phyloP scores from a whole-genome alignment of 2,329 filamentous ascomycete species.

The Ilyonectria sp. region DNA sequence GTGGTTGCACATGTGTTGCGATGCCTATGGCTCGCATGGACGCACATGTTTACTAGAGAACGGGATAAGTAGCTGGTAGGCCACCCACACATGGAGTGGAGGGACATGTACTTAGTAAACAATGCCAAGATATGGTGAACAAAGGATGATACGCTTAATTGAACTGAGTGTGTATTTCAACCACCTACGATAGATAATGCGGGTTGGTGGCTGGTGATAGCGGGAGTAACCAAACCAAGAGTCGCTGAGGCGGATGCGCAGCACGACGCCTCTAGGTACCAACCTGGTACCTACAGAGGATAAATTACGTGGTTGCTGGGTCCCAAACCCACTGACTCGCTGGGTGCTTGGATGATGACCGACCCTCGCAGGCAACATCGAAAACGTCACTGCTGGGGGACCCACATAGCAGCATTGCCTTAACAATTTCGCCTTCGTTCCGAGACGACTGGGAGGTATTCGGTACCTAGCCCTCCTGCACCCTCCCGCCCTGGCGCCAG shows the following conservation, averaged over 20 bases:
- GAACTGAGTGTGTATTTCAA: neutral
- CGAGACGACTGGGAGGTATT: conserved; percentile 18
- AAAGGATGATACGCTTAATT: neutral
- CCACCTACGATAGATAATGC: neutral
- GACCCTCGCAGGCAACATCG: conserved; percentile 51
- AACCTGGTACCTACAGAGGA: neutral
- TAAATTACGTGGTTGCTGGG: neutral
- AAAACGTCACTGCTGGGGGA: conserved; percentile 52
- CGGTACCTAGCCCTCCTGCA: conserved; percentile 17
- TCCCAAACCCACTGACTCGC: neutral
- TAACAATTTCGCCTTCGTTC: conserved; percentile 34
- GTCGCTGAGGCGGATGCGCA: too few species aligned
- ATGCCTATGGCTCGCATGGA: conserved; percentile 17
- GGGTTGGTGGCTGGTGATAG: neutral
- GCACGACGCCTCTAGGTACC: too few species aligned
- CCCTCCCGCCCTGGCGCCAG: neutral
- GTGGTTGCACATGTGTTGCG: conserved; percentile 30
- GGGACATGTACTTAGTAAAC: neutral
- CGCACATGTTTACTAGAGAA: conserved; percentile 7
- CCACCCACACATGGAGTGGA: neutral
- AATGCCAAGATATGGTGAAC: neutral
- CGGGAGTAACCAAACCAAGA: too few species aligned
- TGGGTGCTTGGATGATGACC: conserved; percentile 14
- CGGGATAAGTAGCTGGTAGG: neutral
- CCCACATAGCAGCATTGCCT: conserved; percentile 38